phyloP scores from a whole-genome alignment of 2,329 filamentous ascomycete species.

The Fusarium sp. region DNA sequence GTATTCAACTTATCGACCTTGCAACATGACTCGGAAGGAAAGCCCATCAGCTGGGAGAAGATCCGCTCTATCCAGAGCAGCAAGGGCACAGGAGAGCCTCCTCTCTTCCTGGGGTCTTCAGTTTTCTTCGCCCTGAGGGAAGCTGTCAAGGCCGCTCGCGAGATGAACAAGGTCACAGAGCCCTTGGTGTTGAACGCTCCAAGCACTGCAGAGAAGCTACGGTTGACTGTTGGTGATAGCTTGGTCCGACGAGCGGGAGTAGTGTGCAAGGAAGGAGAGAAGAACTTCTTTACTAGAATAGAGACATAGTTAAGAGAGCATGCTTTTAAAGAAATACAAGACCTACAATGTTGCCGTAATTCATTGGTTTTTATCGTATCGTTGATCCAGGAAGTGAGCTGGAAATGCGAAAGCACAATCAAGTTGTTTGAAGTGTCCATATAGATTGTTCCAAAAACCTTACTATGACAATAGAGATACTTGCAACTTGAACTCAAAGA shows the following conservation, averaged over 20 bases:
- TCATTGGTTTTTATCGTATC: neutral
- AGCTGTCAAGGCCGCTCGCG: conserved; percentile 9
- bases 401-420: neutral
- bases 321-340: neutral
- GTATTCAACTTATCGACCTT: neutral
- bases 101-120: neutral
- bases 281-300: neutral
- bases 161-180: conserved; percentile 10
- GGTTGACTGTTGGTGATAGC: neutral
- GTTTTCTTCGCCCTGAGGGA: conserved; percentile 16
- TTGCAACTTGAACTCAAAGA: neutral
- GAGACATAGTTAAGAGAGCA: neutral
- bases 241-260: neutral
- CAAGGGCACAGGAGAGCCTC: neutral
- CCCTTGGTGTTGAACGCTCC: neutral
- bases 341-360: neutral
- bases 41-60: neutral
- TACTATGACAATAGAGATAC: neutral
- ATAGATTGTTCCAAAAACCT: neutral
- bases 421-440: neutral
- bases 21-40: neutral
- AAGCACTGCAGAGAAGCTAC: neutral
- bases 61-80: neutral
- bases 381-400: fast-evolving
- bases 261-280: neutral